Conservation (phyloP, 208 protist species). For the Leishmania guyanensis region DNA sequence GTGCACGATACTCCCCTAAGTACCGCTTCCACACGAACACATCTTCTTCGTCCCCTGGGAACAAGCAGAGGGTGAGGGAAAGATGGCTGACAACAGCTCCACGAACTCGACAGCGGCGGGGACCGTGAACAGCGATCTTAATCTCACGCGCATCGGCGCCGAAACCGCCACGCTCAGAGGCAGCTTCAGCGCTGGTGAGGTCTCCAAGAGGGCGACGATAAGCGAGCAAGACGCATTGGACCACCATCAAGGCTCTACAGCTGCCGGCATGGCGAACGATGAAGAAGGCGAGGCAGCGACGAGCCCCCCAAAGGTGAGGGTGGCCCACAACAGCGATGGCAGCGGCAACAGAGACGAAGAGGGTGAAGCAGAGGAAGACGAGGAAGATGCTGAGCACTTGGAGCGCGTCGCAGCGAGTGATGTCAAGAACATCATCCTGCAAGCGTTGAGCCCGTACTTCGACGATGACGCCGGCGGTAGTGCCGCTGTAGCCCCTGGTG, state of each 20-base stretch:
- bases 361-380: constrained; percentile 26
- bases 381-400: constrained; percentile 28
- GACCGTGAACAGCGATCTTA: background rate
- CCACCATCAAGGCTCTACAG: background rate
- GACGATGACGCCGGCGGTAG: constrained; percentile 73
- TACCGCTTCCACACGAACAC: background rate
- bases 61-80: background rate
- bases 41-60: background rate
- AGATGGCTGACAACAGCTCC: constrained; percentile 5
- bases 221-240: background rate
- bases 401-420: constrained; percentile 71
- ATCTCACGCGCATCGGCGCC: background rate
- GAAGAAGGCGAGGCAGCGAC: background rate
- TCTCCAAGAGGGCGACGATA: background rate
- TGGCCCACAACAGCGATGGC: background rate
- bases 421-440: constrained; percentile 90
- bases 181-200: background rate
- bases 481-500: constrained; percentile 13
- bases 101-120: background rate
- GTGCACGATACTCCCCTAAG: background rate
- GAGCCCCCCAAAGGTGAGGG: background rate
- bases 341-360: constrained; percentile 6
- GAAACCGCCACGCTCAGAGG: background rate
- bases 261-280: background rate
- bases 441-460: constrained; percentile 82